Evolutionary conservation across 164 flowering plant genomes (phyloP), one percentile per base, ranked within the genome.

Genomic region (Dillenia turbinata): DNA sequence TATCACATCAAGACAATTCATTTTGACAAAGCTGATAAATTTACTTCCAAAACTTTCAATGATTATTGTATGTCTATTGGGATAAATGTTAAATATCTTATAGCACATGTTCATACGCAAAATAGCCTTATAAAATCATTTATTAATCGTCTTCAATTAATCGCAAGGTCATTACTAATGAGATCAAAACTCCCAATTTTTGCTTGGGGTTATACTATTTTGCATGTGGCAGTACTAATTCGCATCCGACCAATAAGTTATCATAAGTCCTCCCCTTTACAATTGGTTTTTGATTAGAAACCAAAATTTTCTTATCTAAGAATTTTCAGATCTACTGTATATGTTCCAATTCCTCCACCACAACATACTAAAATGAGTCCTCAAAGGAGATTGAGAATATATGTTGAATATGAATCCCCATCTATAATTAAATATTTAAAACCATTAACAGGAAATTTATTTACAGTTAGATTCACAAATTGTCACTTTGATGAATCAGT

Each of bases 391-490:
- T 26, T 64, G 9, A 47, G 67, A 9, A 64, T 64, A 8, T 57
- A 62, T 62, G 12, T 63, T 57, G 52, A 62, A 14, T 62, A 22
- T 69, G 52, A 62, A 12, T 69, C 58, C 12, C 55, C 56, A 14
- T 69, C 62, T n/a, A 57, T 56, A 1, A 69, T 55, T 22, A 33
- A 33, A 33, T 33, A 33, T 4, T 33, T 33, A 33, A 12, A 14
- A 55, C 55, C 54, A 9, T 15, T 13, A 15, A 17, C 9, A 10
- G 2, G 9, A 13, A 45, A 46, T 24, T 3, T 33, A 12, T 61
- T 33, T 61, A 40, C 9, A 3, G 22, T 11, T 12, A 11, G 7
- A 12, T 61, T 61, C 43, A 24, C 53, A 2, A 43, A 62, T 44
- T 62, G 66, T 63, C 52, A 57, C 19, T 66, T 66, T 66, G 51